Evolutionary conservation across 73 alveolate genomes (phyloP).

Genomic region (Symbiodinium pilosum): DNA sequence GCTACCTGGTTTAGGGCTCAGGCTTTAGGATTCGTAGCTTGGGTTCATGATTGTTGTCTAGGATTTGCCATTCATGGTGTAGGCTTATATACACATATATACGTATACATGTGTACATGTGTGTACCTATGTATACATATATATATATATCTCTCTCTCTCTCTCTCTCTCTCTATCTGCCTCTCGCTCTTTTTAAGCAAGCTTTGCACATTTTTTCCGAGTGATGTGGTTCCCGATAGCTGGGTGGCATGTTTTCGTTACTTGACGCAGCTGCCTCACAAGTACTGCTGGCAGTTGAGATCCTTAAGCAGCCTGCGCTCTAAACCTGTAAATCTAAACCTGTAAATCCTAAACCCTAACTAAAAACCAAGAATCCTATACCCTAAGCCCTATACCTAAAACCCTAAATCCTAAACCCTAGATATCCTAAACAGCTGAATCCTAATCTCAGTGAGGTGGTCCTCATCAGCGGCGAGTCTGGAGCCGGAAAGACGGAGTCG

Average conservation of each 20-base stretch:
- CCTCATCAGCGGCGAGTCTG: constrained; percentile 95
- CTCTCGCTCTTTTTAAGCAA: no score
- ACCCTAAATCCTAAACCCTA: not conserved
- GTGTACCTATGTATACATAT: no score
- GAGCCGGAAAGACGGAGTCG: constrained; percentile 98
- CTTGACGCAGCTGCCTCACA: no score
- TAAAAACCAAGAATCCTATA: not conserved
- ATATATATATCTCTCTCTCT: no score
- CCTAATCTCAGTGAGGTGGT: constrained; percentile 73
- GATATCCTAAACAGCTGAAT: no score
- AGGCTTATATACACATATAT: no score
- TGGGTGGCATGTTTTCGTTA: no score
- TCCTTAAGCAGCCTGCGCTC: not conserved
- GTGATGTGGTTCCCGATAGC: no score
- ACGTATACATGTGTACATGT: no score
- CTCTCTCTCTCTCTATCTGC: no score
- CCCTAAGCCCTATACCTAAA: not conserved
- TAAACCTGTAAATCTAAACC: not conserved
- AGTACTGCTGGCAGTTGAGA: no score
- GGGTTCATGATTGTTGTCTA: not conserved
- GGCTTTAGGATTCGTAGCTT: not conserved
- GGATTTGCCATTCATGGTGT: not conserved
- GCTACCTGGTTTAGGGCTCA: not conserved
- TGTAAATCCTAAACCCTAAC: not conserved
- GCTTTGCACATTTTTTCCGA: no score